phyloP scores from a whole-genome alignment of 192 early-diverging fungal genomes.

The Lobulomyces angularis region DNA sequence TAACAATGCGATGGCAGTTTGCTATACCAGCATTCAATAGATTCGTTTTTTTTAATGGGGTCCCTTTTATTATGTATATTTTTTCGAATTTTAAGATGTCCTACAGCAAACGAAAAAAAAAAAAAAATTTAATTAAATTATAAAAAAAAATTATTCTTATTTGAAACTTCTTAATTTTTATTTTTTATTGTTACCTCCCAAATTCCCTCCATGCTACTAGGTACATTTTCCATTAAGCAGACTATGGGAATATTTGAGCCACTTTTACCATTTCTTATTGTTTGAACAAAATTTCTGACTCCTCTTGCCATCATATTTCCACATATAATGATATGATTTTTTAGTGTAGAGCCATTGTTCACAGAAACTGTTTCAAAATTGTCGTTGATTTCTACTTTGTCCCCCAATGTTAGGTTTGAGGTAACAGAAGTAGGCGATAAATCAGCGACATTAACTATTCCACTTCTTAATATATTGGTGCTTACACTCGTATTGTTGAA shows the following conservation, averaged over 20 bases:
- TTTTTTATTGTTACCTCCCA: too few species aligned
- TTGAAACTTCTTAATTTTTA: too few species aligned
- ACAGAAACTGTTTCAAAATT: neutral
- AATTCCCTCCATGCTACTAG: conserved; percentile 12
- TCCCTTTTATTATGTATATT: conserved; percentile 24
- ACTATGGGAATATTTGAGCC: conserved; percentile 22
- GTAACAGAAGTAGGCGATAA: neutral
- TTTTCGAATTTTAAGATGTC: conserved; percentile 18
- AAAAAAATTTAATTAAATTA: too few species aligned
- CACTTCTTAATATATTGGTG: conserved; percentile 20
- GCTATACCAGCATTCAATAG: conserved; percentile 22
- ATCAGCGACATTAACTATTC: neutral
- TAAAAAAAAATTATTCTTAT: too few species aligned
- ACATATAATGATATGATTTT: conserved; percentile 31
- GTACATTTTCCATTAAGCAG: conserved; percentile 19
- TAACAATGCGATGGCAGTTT: conserved; percentile 23
- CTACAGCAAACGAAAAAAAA: too few species aligned
- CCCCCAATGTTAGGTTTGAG: neutral
- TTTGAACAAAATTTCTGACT: conserved; percentile 29
- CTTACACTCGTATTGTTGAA: too few species aligned
- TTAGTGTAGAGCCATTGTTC: neutral
- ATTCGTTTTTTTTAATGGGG: conserved; percentile 25
- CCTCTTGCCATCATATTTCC: conserved; percentile 26
- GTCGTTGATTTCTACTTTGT: neutral
- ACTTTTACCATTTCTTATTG: conserved; percentile 9